Evolutionary conservation across 2,329 filamentous ascomycete species (phyloP), one percentile per base, ranked within the genome.

Genomic region (Fusarium pseudograminearum): DNA sequence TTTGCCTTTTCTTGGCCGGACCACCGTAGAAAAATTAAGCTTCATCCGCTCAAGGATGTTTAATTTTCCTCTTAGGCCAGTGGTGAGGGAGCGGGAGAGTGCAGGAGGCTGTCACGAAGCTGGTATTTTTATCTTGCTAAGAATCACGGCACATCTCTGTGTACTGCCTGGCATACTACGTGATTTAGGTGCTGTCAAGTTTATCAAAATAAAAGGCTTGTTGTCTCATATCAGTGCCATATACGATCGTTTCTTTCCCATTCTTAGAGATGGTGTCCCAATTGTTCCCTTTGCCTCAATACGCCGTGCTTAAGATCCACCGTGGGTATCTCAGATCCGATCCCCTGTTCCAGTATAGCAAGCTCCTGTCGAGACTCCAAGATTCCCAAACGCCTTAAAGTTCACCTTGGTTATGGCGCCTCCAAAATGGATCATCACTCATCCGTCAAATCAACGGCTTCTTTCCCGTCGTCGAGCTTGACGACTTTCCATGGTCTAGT

Each of bases 381-480:
- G 10, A 11, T 44, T 28, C 41, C 41, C 10, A 8, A 28, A 44
- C 16, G 41, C 41, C 24, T 44, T 18, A n/a, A 38, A 7, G 7
- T 5, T 33, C 33, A 18, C 22, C 11, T 38, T 16, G 40, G 4
- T 4, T 8, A 4, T 16, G 40, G 11, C 16, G 15, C 15, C 14
- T 26, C 40, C 20, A 4, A 14, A n/a, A 16, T 14, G 5, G 2
- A 7, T 16, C n/a, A 34, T 57, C 20, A 71, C 14, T 64, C 60
- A 4, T 73, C 59, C 7, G 66, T 73, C 28, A 73, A 10, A 7
- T 73, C 71, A 24, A 73, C 12, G 7, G 47, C 66, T n/a, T 64
- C 50, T 20, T 11, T 63, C 7, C 68, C 68, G 15, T 72, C 24
- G 2, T 62, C 50, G 8, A 72, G 50, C 16, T 26, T 72, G n/a